These are phyloP conservation scores for Epipyxis sp. DNA, from an alignment of 108 stramenopile genomes.

Conservation along the genomic window DNA sequence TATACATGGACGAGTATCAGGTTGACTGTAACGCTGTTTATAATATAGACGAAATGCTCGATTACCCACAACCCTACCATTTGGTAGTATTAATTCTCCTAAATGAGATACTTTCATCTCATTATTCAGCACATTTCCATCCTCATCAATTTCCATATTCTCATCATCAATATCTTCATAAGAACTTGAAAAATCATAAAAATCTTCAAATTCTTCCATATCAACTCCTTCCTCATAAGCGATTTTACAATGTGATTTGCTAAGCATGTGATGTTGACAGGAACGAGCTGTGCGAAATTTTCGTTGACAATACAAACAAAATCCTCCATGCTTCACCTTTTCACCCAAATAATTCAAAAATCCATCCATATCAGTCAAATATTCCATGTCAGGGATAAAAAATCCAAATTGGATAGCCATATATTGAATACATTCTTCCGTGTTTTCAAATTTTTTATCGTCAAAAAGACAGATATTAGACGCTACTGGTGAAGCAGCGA, in stretches of 20 bases:
- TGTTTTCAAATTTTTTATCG: constrained; percentile 54
- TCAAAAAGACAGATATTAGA: constrained; percentile 69
- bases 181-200: constrained; percentile 83
- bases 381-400: constrained; percentile 86
- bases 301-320: constrained; percentile 86
- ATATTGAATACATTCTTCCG: constrained; percentile 65
- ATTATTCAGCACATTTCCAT: constrained; percentile 25
- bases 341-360: constrained; percentile 82
- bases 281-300: constrained; percentile 75
- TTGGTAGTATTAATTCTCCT: constrained; percentile 46
- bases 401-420: constrained; percentile 75
- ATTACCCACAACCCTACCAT: constrained; percentile 46
- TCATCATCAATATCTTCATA: constrained; percentile 57
- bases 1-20: constrained; percentile 2
- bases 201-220: constrained; percentile 87
- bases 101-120: constrained; percentile 31
- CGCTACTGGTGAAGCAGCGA: constrained; percentile 9
- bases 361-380: constrained; percentile 69
- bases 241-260: constrained; percentile 77
- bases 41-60: constrained; percentile 48
- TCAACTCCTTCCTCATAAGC: constrained; percentile 79
- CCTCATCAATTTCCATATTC: constrained; percentile 46
- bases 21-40: constrained; percentile 41
- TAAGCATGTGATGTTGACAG: constrained; percentile 52
- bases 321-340: constrained; percentile 84